phyloP scores from a whole-genome alignment of 495 filamentous ascomycete species.

The Podospora anserina region DNA sequence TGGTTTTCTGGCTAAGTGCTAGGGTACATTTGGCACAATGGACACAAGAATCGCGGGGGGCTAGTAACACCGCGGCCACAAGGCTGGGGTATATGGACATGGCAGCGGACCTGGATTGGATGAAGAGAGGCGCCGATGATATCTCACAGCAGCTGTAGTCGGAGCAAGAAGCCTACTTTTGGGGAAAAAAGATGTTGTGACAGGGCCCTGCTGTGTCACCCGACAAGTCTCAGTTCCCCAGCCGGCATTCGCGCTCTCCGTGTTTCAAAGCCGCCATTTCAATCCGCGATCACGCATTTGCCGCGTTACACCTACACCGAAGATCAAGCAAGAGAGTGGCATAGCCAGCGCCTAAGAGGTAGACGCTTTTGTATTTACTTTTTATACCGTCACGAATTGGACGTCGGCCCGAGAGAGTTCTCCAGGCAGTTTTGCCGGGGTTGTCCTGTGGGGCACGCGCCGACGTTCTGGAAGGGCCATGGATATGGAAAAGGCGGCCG shows the following conservation, averaged over 20 bases:
- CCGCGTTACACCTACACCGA: background rate
- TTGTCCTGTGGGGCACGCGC: too few species aligned
- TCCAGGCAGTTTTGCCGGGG: background rate
- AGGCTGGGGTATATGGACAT: background rate
- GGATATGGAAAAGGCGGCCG: background rate
- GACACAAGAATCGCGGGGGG: background rate
- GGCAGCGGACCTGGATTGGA: background rate
- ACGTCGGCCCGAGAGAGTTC: background rate
- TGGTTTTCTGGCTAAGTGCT: too few species aligned
- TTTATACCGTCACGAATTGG: background rate
- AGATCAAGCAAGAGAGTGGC: background rate
- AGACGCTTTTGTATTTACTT: background rate
- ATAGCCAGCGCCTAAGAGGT: background rate
- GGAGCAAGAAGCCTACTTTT: background rate
- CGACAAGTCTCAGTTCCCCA: background rate
- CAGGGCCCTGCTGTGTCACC: background rate
- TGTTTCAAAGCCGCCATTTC: conserved; percentile 6
- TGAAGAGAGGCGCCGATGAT: background rate
- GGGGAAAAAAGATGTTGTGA: background rate
- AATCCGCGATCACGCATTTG: background rate
- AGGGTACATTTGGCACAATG: background rate
- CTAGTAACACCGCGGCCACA: background rate
- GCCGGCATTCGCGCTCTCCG: background rate
- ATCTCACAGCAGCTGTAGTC: background rate
- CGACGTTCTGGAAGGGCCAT: background rate